Conservation (phyloP, 208 protist species). For the Crithidia sp. region DNA sequence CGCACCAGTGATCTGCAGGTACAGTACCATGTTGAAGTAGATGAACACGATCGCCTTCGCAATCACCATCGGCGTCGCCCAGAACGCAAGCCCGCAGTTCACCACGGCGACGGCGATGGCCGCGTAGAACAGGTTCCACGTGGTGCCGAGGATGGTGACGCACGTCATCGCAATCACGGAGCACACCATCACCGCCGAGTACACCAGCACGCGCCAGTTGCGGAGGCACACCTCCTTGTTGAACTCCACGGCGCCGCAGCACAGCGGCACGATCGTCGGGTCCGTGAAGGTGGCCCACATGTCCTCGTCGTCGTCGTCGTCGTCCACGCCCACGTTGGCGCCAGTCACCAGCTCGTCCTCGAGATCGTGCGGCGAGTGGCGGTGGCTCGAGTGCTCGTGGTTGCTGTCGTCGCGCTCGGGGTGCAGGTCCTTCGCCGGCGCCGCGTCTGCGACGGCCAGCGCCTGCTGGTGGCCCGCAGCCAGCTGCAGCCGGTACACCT, state of each 20-base stretch:
- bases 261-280: constrained; percentile 12
- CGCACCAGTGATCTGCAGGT: constrained; percentile 50
- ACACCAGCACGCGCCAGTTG: constrained; percentile 28
- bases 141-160: constrained; percentile 22
- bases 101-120: constrained; percentile 14
- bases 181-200: constrained; percentile 28
- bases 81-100: constrained; percentile 22
- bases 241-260: constrained; percentile 23
- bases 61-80: constrained; percentile 37
- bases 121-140: constrained; percentile 22
- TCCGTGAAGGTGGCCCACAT: constrained; percentile 7
- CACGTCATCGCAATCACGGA: constrained; percentile 28
- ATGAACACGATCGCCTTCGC: constrained; percentile 54
- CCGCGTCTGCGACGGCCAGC: not conserved
- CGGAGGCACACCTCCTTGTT: constrained; percentile 23
- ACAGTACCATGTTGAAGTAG: constrained; percentile 46
- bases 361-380: not conserved
- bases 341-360: not conserved
- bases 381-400: not conserved
- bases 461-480: not conserved
- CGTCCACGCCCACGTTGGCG: not conserved
- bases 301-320: constrained; percentile 7
- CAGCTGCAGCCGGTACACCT: not conserved
- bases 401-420: not conserved
- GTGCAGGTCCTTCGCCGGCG: not conserved